Conservation (phyloP, 2,329 filamentous ascomycete genomes). For the Stachybotrys echinatus region DNA sequence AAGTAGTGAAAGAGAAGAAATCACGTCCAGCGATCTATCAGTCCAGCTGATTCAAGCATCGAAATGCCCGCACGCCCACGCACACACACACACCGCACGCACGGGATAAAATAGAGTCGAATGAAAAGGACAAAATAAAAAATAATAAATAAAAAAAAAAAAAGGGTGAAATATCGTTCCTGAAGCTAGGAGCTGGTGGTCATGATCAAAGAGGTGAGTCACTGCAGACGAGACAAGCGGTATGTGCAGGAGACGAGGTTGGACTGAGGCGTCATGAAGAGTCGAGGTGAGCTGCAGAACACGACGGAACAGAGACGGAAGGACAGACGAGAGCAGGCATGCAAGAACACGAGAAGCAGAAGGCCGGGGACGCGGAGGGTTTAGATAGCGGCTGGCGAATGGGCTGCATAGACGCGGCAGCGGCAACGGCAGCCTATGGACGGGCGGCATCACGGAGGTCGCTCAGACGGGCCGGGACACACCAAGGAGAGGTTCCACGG, state of each 20-base stretch:
- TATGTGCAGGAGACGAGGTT: background rate
- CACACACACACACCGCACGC: no score
- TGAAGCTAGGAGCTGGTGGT: background rate
- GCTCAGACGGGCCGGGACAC: background rate
- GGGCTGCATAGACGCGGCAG: conserved; percentile 1
- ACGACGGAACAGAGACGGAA: no score
- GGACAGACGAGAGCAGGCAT: background rate
- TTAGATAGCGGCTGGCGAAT: background rate
- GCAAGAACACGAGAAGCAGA: background rate
- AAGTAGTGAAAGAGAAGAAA: conserved; percentile 3
- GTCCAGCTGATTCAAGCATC: background rate
- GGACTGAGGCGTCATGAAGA: background rate
- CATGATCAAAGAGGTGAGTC: background rate
- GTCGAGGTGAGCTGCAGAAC: background rate
- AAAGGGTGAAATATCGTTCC: background rate
- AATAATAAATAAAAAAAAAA: background rate
- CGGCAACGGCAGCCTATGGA: conserved; percentile 5
- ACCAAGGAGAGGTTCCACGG: background rate
- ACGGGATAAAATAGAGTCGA: no score
- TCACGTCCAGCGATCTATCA: conserved; percentile 9
- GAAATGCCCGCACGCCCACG: no score
- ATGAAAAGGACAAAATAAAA: no score
- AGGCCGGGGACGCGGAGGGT: background rate
- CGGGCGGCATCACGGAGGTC: background rate
- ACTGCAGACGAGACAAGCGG: no score